These are phyloP conservation scores for Apiospora phragmitis DNA, from an alignment of 2,329 filamentous ascomycete genomes.

Conservation along the genomic window DNA sequence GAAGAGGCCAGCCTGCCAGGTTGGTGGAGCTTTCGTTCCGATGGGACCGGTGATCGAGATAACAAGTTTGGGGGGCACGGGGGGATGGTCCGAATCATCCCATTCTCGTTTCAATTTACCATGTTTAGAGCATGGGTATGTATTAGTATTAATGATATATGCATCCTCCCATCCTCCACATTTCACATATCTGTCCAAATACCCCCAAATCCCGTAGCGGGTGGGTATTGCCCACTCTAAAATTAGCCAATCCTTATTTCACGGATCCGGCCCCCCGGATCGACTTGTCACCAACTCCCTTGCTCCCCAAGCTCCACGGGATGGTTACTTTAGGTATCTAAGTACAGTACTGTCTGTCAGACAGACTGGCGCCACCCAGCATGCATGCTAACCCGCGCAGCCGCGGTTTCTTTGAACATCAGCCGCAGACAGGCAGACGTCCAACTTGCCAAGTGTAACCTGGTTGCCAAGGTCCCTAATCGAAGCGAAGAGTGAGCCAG, in stretches of 20 bases:
- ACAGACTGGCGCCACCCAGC: neutral
- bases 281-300: neutral
- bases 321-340: neutral
- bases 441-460: neutral
- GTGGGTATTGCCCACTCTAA: neutral
- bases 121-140: neutral
- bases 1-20: neutral
- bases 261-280: neutral
- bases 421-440: neutral
- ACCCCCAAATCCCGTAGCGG: neutral
- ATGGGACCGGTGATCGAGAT: neutral
- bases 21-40: neutral
- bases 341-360: neutral
- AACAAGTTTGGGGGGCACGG: neutral
- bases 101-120: neutral
- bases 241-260: slow-evolving; percentile 1
- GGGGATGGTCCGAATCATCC: neutral
- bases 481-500: neutral
- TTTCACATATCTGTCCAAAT: too few relatives aligned
- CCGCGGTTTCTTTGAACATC: neutral
- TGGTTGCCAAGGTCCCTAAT: neutral
- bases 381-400: too few relatives aligned
- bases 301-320: neutral
- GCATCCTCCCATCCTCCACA: neutral
- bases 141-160: neutral